Conservation (phyloP, 805 yeast species). For the Metschnikowia chrysomelidarum region DNA sequence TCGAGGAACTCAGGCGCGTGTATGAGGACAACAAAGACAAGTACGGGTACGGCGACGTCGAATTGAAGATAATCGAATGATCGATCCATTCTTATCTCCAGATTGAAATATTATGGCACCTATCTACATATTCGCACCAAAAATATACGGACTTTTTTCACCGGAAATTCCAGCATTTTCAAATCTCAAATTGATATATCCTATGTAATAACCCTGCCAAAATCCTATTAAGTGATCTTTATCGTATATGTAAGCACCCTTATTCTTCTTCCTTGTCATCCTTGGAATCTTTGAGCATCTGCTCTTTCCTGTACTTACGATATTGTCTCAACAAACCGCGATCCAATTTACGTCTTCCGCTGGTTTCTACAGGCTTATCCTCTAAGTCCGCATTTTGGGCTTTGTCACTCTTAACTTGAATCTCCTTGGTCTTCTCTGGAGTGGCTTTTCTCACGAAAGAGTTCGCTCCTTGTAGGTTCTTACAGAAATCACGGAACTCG, state of each 20-base stretch:
- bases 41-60: slow-evolving; percentile 51
- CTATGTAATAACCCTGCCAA: too few relatives aligned
- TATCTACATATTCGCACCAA: too few relatives aligned
- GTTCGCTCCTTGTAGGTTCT: slow-evolving; percentile 21
- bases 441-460: slow-evolving; percentile 25
- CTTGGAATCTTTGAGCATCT: slow-evolving; percentile 8
- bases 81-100: too few relatives aligned
- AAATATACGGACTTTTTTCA: too few relatives aligned
- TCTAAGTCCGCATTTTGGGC: not conserved
- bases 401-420: not conserved
- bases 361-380: slow-evolving; percentile 14
- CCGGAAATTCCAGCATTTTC: not conserved
- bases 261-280: slow-evolving; percentile 15
- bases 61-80: slow-evolving; percentile 44
- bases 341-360: slow-evolving; percentile 34
- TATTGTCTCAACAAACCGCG: slow-evolving; percentile 34
- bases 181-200: too few relatives aligned
- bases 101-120: too few relatives aligned
- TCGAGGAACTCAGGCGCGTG: slow-evolving; percentile 57
- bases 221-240: too few relatives aligned
- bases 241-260: too few relatives aligned
- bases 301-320: slow-evolving; percentile 18
- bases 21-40: slow-evolving; percentile 64
- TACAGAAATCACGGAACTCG: slow-evolving; percentile 23
- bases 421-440: not conserved